A percentile compares a stretch with the other conserved stretches of the same genome.
These are phyloP conservation scores for Massariosphaeria phaeospora DNA, from an alignment of 495 filamentous ascomycete species.

Conservation along the genomic window DNA sequence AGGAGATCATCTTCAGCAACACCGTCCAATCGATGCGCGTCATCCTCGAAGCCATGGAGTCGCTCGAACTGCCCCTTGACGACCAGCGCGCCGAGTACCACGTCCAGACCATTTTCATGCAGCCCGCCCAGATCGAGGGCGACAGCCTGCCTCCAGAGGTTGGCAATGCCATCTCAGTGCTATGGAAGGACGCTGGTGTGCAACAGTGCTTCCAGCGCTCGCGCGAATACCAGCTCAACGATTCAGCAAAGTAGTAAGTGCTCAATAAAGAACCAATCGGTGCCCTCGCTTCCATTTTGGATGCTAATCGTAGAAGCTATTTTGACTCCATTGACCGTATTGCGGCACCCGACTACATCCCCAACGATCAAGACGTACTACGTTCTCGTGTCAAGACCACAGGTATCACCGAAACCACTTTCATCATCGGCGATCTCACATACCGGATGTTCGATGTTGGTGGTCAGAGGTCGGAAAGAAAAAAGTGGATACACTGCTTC, in stretches of 20 bases:
- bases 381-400: slow-evolving; percentile 90
- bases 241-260: slow-evolving; percentile 88
- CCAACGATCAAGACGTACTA: slow-evolving; percentile 94
- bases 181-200: slow-evolving; percentile 82
- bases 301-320: slow-evolving; percentile 59
- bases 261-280: slow-evolving; percentile 11
- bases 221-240: slow-evolving; percentile 93
- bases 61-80: slow-evolving; percentile 61
- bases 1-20: slow-evolving; percentile 91
- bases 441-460: slow-evolving; percentile 99
- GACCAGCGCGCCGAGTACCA: slow-evolving; percentile 73
- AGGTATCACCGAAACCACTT: slow-evolving; percentile 94
- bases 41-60: slow-evolving; percentile 87
- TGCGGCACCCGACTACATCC: slow-evolving; percentile 80
- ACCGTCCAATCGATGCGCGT: slow-evolving; percentile 56
- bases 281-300: not conserved
- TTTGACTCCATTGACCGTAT: slow-evolving; percentile 85
- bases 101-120: slow-evolving; percentile 54
- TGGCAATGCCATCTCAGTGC: slow-evolving; percentile 69
- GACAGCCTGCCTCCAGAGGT: slow-evolving; percentile 59
- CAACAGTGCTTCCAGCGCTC: slow-evolving; percentile 81
- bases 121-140: slow-evolving; percentile 37
- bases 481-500: slow-evolving; percentile 99
- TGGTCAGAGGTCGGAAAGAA: slow-evolving; percentile 92
- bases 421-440: slow-evolving; percentile 89